Evolutionary conservation across 306 rosid genomes (phyloP), one percentile per base, ranked within the genome.

Genomic region (Casuarina glauca): DNA sequence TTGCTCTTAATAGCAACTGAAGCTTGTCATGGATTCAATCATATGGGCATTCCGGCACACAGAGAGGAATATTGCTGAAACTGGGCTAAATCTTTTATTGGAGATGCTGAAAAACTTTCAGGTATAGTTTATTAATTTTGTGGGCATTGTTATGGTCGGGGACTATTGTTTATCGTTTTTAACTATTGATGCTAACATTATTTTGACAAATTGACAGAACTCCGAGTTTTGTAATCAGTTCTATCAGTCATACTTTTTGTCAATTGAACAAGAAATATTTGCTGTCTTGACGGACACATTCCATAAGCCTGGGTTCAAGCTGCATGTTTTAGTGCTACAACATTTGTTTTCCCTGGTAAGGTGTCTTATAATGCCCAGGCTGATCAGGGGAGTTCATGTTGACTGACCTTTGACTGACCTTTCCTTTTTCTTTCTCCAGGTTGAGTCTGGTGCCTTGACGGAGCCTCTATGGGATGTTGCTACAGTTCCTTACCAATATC

Each of bases 21-120:
- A 96, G 85, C 99, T 96, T 81, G 95, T 96, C 60, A 90, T 96
- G 97, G 99, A 96, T 86, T 96, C 99, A 76, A 93, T 96, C 76
- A 90, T 90, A 77, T 91, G 99, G 99, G 99, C 98, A 7, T 91
- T 96, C 82, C 93, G 99, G 83, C 99, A 96, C 80, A 96, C 99
- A 0, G 98, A 96, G 84, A 93, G 99, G 69, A 96, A 96, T 76
- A 96, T 96, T 76, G 99, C 99, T 63, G 97, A 91, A 86, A 93
- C 97, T 70, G 97, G 98, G 79, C 80, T 93, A 51, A 93, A 89
- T 81, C 86, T 93, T 53, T 74, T 93, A 69, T 69, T 93, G 80
- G 97, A 93, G 79, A 88, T 93, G 95, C 83, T 93, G 79, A 93
- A 90, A 83, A 93, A 93, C 82, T 93, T 93, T 83, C 97, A 93